Base-by-base conservation (phyloP, 805 yeast species). In the Pichia phayaonensis region DNA sequence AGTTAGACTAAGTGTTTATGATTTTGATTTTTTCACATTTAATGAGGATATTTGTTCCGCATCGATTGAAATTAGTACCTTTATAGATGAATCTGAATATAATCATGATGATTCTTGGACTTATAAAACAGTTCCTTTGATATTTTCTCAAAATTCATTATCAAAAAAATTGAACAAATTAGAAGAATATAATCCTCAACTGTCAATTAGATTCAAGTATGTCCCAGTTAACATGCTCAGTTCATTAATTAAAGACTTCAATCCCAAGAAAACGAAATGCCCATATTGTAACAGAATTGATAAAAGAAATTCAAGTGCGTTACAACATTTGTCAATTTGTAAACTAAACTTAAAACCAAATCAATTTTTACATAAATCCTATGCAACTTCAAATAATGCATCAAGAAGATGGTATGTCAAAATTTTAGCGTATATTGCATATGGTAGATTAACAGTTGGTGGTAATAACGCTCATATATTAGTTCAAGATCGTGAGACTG, bases 401-500 rank as follows among this genome's bases (percentile, higher is more conserved):
- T 79, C 90, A 4, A 82, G 87, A 58, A 79, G 90, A 53, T 90
- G 98, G 98, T 88, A 86, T 61, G 76, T 90, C 4, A 89, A 86
- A 59, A 77, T 86, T 3, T 70, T 90, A 50, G 84, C 90, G 46
- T 90, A 89, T 61, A 70, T 94, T 44, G 87, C 94, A 0, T 90
- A 88, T 62, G 99, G 99, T 0, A 85, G 85, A 59, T 85, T 90
- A 63, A 81, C 82, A 45, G 68, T 92, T 38, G 97, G 97, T 2
- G 82, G 84, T 23, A 88, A 92, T 62, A 89, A 95, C 45, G 99
- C 97, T 11, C 92, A 92, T 61, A 92, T 94, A 29, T 71, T 94
- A 46, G 97, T 92, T 2, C 98, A 94, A 65, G 97, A 94, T 64
- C 74, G 99, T 54, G 72, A 77, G 18, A 84, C 97, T 0, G 99